A percentile compares a stretch with the other conserved stretches of the same genome.
phyloP scores from a whole-genome alignment of 257 asterid genomes.

The Lycium barbarum region DNA sequence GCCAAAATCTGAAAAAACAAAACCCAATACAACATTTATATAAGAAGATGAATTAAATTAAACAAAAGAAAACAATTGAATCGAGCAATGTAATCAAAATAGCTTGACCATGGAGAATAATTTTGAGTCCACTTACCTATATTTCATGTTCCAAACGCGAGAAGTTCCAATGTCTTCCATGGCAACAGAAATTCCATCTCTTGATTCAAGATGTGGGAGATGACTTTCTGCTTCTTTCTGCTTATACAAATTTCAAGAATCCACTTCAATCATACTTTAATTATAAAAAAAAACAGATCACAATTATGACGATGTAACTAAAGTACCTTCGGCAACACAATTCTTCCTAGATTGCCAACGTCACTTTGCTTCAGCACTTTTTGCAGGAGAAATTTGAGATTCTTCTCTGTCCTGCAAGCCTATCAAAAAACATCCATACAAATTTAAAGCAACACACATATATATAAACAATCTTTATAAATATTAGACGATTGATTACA shows the following conservation, averaged over 20 bases:
- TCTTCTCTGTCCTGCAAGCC: slow-evolving; percentile 75
- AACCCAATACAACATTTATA: background rate
- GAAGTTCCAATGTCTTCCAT: slow-evolving; percentile 94
- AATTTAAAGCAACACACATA: background rate
- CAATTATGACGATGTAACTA: background rate
- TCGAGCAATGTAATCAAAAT: background rate
- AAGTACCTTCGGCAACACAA: slow-evolving; percentile 89
- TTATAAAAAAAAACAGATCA: background rate
- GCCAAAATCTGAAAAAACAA: slow-evolving; percentile 30
- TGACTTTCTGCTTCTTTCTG: slow-evolving; percentile 95
- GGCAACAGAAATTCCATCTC: slow-evolving; percentile 88
- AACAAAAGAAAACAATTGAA: background rate
- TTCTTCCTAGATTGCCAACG: slow-evolving; percentile 94
- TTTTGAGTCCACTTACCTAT: slow-evolving; percentile 51
- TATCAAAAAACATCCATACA: slow-evolving; percentile 7
- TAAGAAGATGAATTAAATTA: background rate
- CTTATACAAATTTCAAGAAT: background rate
- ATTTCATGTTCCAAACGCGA: slow-evolving; percentile 87
- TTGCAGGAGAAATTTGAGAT: slow-evolving; percentile 88
- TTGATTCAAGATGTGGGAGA: slow-evolving; percentile 84
- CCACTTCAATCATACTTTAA: background rate
- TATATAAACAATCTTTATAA: background rate
- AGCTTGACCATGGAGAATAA: background rate
- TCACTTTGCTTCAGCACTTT: slow-evolving; percentile 98
- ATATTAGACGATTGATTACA: background rate